A percentile compares a stretch with the other conserved stretches of the same genome.
phyloP scores from a whole-genome alignment of 169 alveolate species.

The Cryptosporidium viatorum region DNA sequence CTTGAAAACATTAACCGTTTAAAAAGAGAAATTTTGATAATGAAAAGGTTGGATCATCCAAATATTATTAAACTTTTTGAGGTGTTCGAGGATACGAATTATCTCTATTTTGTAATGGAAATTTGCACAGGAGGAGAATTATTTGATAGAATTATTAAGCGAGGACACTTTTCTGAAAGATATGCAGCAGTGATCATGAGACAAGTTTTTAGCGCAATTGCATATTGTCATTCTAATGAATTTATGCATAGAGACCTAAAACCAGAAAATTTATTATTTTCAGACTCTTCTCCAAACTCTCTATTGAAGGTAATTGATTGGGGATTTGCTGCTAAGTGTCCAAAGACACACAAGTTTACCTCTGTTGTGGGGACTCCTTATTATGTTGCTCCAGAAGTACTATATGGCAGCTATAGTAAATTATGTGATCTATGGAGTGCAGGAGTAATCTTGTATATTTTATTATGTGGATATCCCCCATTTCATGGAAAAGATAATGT shows the following conservation, averaged over 20 bases:
- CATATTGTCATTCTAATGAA: constrained; percentile 90
- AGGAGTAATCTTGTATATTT: constrained; percentile 90
- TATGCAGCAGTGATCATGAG: constrained; percentile 92
- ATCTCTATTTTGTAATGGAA: constrained; percentile 72
- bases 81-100: constrained; percentile 70
- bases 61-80: constrained; percentile 77
- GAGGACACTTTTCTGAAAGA: constrained; percentile 85
- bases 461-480: constrained; percentile 89
- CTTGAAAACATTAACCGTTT: constrained; percentile 88
- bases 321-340: constrained; percentile 92
- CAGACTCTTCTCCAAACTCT: constrained; percentile 85
- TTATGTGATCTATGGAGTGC: constrained; percentile 95
- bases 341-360: constrained; percentile 86
- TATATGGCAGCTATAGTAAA: constrained; percentile 91
- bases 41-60: constrained; percentile 82
- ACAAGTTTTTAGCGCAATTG: constrained; percentile 92
- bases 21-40: constrained; percentile 88
- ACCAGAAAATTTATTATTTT: constrained; percentile 90
- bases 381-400: constrained; percentile 96
- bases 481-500: constrained; percentile 90
- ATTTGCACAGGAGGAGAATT: constrained; percentile 76
- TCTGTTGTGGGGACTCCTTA: constrained; percentile 94
- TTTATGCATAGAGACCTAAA: constrained; percentile 91
- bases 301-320: constrained; percentile 93
- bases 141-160: constrained; percentile 62